phyloP scores from a whole-genome alignment of 441 rosid genomes.

The Syzygium syzygioides region DNA sequence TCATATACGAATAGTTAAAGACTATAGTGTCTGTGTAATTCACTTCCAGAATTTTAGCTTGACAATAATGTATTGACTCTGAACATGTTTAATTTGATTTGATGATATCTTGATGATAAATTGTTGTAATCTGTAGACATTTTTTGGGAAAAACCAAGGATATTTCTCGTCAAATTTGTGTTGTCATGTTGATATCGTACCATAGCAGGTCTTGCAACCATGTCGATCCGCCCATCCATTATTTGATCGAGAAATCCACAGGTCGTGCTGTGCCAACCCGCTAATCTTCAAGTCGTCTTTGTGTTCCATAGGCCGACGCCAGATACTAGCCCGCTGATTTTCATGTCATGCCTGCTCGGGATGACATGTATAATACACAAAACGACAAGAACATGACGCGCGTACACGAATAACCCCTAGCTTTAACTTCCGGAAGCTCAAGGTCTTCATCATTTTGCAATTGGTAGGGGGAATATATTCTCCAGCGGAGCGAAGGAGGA shows the following conservation, averaged over 20 bases:
- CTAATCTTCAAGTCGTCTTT: not conserved
- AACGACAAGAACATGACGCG: not conserved
- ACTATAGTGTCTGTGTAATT: rapidly evolving
- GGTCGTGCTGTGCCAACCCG: not conserved
- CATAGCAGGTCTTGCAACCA: not conserved
- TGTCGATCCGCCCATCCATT: not conserved
- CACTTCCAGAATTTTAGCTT: not conserved
- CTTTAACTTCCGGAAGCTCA: not conserved
- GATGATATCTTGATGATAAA: not conserved
- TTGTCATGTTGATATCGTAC: not conserved
- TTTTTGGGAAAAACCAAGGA: not conserved
- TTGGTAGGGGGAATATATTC: not conserved
- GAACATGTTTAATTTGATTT: not conserved
- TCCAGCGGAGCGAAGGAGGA: not conserved
- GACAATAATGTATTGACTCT: not conserved
- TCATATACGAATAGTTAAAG: not conserved
- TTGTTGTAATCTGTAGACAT: not conserved
- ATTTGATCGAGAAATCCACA: not conserved
- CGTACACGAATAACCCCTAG: not conserved
- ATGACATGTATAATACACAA: not conserved
- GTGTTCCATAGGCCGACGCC: not conserved
- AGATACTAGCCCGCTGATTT: not conserved
- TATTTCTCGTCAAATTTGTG: not conserved
- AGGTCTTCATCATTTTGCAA: not conserved
- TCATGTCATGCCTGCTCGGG: not conserved